These are phyloP conservation scores for Eimeria necatrix DNA, from an alignment of 169 alveolate species.

Conservation along the genomic window DNA sequence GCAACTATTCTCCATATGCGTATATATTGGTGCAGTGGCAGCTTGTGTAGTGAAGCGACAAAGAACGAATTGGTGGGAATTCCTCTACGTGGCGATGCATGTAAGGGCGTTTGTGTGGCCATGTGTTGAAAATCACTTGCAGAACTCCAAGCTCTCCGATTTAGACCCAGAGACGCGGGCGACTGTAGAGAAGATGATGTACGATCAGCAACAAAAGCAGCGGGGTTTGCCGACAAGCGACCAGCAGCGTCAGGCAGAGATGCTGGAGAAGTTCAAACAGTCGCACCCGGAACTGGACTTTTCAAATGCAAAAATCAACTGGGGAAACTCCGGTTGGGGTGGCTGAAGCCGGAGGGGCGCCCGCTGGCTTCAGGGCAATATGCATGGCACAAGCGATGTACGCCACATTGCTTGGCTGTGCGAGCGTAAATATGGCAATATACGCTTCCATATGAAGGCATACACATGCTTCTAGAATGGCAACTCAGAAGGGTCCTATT, in stretches of 20 bases:
- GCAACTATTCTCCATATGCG: background rate
- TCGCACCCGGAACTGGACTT: constrained; percentile 99
- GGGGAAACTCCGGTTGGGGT: constrained; percentile 84
- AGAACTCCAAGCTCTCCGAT: constrained; percentile 96
- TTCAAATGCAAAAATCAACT: constrained; percentile 96
- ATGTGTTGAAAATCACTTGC: background rate
- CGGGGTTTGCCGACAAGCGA: constrained; percentile 96
- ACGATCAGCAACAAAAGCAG: constrained; percentile 95
- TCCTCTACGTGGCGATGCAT: too few species aligned
- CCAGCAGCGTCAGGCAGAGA: constrained; percentile 95
- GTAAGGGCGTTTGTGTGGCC: too few species aligned
- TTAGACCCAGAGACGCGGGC: constrained; percentile 98
- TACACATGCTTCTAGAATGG: too few species aligned
- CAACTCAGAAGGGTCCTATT: too few species aligned
- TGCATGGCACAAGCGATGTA: too few species aligned
- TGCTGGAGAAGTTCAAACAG: constrained; percentile 95
- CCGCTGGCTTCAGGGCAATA: background rate
- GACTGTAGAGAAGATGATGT: constrained; percentile 99
- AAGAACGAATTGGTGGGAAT: too few species aligned
- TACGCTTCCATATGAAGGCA: too few species aligned
- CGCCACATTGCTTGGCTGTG: too few species aligned
- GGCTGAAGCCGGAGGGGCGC: background rate
- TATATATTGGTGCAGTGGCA: background rate
- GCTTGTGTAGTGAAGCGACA: too few species aligned
- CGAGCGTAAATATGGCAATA: too few species aligned